phyloP scores from a whole-genome alignment of 2,329 filamentous ascomycete genomes.

The Calonectria crousiana region DNA sequence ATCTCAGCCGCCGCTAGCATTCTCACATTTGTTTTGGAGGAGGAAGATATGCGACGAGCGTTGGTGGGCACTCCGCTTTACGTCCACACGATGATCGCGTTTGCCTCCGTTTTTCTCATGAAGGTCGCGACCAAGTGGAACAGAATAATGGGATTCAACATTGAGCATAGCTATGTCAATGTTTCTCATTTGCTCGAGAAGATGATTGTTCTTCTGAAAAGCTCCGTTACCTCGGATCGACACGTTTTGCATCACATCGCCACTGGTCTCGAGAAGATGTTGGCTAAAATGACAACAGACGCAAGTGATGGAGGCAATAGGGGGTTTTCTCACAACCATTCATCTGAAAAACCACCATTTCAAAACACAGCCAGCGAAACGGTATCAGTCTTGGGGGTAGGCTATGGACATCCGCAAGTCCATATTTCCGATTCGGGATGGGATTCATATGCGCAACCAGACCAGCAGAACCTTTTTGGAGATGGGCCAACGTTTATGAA shows the following conservation, averaged over 20 bases:
- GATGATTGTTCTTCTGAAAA: conserved; percentile 48
- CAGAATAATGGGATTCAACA: conserved; percentile 47
- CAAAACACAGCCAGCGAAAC: background rate
- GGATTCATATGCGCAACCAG: conserved; percentile 14
- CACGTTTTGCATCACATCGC: conserved; percentile 54
- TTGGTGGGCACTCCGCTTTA: conserved; percentile 52
- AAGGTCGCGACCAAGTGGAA: conserved; percentile 52
- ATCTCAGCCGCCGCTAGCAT: conserved; percentile 50
- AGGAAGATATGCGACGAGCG: conserved; percentile 47
- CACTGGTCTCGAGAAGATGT: conserved; percentile 51
- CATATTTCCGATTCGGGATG: conserved; percentile 11
- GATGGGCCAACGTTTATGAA: conserved; percentile 35
- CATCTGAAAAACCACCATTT: background rate
- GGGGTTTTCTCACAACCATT: background rate
- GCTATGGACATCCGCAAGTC: background rate
- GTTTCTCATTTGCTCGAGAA: conserved; percentile 47
- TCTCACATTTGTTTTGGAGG: conserved; percentile 48
- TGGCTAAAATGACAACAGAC: conserved; percentile 33
- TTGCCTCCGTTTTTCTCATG: conserved; percentile 51
- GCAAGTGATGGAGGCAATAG: background rate
- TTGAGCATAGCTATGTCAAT: conserved; percentile 45
- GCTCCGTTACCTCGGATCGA: conserved; percentile 48
- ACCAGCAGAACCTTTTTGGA: conserved; percentile 23
- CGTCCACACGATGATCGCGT: conserved; percentile 53
- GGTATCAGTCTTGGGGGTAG: background rate